These are phyloP conservation scores for Pseudogymnoascus sp. DNA, from an alignment of 2,329 filamentous ascomycete species.

Conservation along the genomic window DNA sequence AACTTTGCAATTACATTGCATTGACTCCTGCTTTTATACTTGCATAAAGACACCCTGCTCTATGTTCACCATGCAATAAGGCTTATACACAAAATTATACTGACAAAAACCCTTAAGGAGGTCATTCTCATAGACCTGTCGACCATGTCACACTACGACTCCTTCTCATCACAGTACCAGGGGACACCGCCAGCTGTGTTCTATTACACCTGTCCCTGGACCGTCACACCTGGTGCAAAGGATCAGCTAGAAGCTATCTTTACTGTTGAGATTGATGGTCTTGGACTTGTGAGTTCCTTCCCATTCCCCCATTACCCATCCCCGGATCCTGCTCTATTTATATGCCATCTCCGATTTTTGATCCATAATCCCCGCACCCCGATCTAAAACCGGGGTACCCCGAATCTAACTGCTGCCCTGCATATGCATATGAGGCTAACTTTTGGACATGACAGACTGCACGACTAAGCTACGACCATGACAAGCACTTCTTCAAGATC, in stretches of 20 bases:
- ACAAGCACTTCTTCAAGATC: conserved; percentile 1
- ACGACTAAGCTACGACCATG: background rate
- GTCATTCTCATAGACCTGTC: background rate
- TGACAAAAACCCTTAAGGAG: background rate
- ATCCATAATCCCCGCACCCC: background rate
- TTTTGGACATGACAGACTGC: background rate
- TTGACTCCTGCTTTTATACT: background rate
- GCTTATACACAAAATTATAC: background rate
- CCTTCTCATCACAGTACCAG: background rate
- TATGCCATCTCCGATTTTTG: background rate
- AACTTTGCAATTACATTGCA: background rate
- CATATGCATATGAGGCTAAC: background rate
- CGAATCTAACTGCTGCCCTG: background rate
- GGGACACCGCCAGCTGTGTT: background rate
- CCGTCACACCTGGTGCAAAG: background rate
- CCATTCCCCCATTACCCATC: too few species aligned
- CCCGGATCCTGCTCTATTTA: background rate
- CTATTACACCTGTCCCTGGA: background rate
- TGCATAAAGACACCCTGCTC: background rate
- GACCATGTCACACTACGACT: background rate
- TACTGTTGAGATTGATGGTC: background rate
- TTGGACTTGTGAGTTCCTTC: background rate
- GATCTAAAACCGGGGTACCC: background rate
- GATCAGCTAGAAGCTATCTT: background rate
- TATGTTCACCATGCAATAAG: background rate